Base-by-base conservation (phyloP, 352 stramenopile species). In the Pythium chondricola region DNA sequence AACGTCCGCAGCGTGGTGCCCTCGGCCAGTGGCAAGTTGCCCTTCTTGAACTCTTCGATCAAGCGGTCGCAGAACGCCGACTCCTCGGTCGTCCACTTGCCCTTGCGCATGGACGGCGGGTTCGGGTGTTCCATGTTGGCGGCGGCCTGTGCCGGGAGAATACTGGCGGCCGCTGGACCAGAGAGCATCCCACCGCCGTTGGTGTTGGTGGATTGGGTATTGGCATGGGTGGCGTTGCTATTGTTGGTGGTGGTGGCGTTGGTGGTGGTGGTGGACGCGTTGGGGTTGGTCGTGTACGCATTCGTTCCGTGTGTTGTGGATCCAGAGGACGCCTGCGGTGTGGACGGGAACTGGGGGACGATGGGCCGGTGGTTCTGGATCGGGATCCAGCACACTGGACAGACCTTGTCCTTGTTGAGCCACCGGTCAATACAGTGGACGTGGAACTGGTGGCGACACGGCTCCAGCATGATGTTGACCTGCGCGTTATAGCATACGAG, bases 1-100 rank as follows among this genome's bases (percentile, higher is more conserved):
- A 99, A 99, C 24, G 94, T 98, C 21, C 97, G 82, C 26, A 99
- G 67, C 16, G 95, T 99, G 10, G 95, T 99, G 42, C 96, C 96
- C 63, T 98, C 95, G 0, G 95, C 96, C 4, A 99, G 65, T n/a
- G 95, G 95, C 33, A 99, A 61, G 32, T 98, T 83, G 24, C 96
- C 96, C 31, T 92, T 90, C 65, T 98, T 98, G 64, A 99, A 99
- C 62, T 99, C 95, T 61, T 97, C 85, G 35, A 96, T 97, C 16
- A 99, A 71, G 14, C 94, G 84, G 64, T 98, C 97, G 41, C 95
- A 97, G 65, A 98, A 99, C 11, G 89, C 80, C 65, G 97, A 96
- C 66, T 99, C 96, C 61, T 99, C 95, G 1, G 78, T 55, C 17
- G 95, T 98, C 95, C 95, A 99, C 71, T 98, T 98, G 41, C 95